Base-by-base conservation (phyloP, 1,139 yeast genomes). In the Candida sp. region DNA sequence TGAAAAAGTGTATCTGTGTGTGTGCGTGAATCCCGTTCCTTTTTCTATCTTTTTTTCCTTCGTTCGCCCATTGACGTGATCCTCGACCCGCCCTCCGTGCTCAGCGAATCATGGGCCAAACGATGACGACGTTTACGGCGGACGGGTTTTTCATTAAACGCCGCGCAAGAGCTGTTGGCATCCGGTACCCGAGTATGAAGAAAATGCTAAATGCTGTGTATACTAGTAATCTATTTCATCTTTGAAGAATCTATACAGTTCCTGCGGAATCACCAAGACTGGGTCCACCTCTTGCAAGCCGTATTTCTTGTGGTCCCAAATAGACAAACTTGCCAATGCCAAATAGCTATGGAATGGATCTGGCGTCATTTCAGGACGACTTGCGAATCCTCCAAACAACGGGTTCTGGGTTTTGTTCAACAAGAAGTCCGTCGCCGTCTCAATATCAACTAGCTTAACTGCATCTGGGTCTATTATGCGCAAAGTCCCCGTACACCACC, bases 331-430 rank as follows among this genome's bases (percentile, higher is more conserved):
- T 4, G 88, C 84, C 17, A 88, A 61, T 0, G 86, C 90, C 38
- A 88, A 65, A 60, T 75, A 85, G 0, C 87, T 75, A 65, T 88
- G 96, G 50, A 84, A 76, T 1, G 93, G 86, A 63, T 88, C 94
- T 0, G 98, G 93, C 7, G 61, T 60, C 33, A 80, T 77, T 17
- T 71, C 90, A 25, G 81, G 78, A 22, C 79, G 78, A 63, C 90
- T 90, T n/a, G 82, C 81, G 65, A 92, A 91, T 1, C 99, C 99
- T 1, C 99, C 98, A 49, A 88, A 60, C 0, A 87, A 49, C 1
- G 54, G 57, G 61, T 87, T 83, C 62, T 91, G 96, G 1, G 96
- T 86, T 26, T 70, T 65, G 1, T 68, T 58, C n/a, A 89, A 61
- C 26, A 94, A 69, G 61, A 79, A 92, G 3, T 64, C 58, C 6